These are phyloP conservation scores for Monosporozyma unispora DNA, from an alignment of 805 yeast genomes.

Conservation along the genomic window DNA sequence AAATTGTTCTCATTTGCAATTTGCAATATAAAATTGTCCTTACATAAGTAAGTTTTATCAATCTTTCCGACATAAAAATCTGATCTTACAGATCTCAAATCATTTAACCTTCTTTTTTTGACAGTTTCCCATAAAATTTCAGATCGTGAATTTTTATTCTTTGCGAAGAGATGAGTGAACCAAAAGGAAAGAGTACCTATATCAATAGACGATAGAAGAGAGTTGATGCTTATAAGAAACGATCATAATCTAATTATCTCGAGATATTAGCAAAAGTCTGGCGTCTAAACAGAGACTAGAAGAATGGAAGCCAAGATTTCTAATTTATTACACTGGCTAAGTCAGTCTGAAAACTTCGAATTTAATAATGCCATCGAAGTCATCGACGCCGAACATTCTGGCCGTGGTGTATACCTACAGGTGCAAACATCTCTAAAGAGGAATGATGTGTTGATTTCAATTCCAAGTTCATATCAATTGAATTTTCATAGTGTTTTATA, in stretches of 20 bases:
- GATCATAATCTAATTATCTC: neutral
- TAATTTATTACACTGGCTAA: conserved; percentile 29
- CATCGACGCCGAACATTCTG: conserved; percentile 38
- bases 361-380: conserved; percentile 38
- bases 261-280: too few species aligned
- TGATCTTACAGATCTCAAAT: too few species aligned
- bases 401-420: conserved; percentile 53
- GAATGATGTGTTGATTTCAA: conserved; percentile 41
- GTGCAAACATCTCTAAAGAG: conserved; percentile 24
- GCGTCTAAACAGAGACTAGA: too few species aligned
- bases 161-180: neutral
- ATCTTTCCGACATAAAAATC: too few species aligned
- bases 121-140: neutral
- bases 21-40: too few species aligned
- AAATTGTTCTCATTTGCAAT: too few species aligned
- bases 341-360: conserved; percentile 16
- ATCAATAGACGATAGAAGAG: neutral
- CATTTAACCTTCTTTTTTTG: too few species aligned
- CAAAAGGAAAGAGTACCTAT: neutral
- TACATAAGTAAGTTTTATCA: too few species aligned
- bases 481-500: conserved; percentile 46
- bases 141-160: neutral
- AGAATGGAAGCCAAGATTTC: conserved; percentile 15
- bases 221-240: too few species aligned
- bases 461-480: conserved; percentile 50